These are phyloP conservation scores for Jimgerdemannia lactiflua DNA, from an alignment of 192 early-diverging fungal genomes.

Conservation along the genomic window DNA sequence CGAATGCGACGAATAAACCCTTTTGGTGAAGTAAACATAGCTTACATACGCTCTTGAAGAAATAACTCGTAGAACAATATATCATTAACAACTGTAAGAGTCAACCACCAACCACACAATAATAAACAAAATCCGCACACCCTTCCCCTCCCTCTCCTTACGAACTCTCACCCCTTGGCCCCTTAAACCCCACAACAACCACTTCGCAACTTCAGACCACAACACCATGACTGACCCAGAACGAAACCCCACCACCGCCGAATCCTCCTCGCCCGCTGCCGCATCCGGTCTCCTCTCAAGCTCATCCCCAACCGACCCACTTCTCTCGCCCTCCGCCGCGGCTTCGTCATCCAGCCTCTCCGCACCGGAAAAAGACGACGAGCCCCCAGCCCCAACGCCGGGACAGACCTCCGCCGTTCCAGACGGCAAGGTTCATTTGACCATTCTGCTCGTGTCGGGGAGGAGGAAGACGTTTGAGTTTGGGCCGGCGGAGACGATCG, in stretches of 20 bases:
- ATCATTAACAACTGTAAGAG: too few relatives aligned
- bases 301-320: neutral
- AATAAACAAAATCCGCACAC: too few relatives aligned
- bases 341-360: neutral
- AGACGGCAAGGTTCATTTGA: conserved; percentile 24
- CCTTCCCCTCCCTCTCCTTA: neutral
- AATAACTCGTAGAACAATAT: too few relatives aligned
- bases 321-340: neutral
- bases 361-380: neutral
- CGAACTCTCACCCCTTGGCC: neutral
- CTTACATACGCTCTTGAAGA: too few relatives aligned
- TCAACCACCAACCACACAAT: too few relatives aligned
- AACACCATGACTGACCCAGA: neutral
- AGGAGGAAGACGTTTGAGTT: conserved; percentile 38
- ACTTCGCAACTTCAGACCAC: neutral
- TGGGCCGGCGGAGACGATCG: conserved; percentile 31
- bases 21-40: neutral
- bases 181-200: neutral
- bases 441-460: conserved; percentile 40
- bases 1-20: neutral
- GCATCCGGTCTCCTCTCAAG: neutral
- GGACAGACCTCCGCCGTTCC: neutral
- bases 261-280: neutral
- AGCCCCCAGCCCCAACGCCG: too few relatives aligned
- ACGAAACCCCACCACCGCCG: neutral